A percentile compares a stretch with the other conserved stretches of the same genome.
Evolutionary conservation across 768 basidiomycete genomes (phyloP).

Genomic region (Podaxis carcinomalis): DNA sequence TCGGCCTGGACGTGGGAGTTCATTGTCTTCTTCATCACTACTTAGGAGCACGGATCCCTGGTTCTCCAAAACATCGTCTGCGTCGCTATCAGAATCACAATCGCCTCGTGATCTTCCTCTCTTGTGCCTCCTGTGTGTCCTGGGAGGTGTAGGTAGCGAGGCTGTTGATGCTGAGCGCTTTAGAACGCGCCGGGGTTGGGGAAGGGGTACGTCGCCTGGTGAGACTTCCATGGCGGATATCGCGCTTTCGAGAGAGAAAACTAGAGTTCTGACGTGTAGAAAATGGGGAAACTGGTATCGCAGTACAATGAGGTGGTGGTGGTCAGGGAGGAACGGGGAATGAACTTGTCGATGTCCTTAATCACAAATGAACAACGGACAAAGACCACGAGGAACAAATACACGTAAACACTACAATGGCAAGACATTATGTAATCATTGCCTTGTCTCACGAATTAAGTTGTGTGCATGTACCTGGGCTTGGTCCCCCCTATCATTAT

Average conservation of each 20-base stretch:
- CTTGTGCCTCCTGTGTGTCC: constrained; percentile 49
- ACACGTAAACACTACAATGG: not conserved
- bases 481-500: no score
- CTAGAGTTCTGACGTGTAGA: not conserved
- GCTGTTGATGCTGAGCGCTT: constrained; percentile 64
- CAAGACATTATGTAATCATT: not conserved
- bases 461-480: no score
- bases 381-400: constrained; percentile 7
- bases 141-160: constrained; percentile 64
- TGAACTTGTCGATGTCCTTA: not conserved
- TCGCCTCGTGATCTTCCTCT: constrained; percentile 38
- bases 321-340: not conserved
- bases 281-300: not conserved
- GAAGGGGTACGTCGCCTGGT: constrained; percentile 15
- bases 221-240: constrained; percentile 9
- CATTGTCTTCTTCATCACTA: constrained; percentile 31
- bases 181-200: constrained; percentile 34
- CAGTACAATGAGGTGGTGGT: not conserved
- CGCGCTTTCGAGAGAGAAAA: not conserved
- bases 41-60: constrained; percentile 6
- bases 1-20: constrained; percentile 16
- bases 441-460: not conserved
- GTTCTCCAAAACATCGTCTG: constrained; percentile 20
- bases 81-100: constrained; percentile 42
- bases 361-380: constrained; percentile 9